phyloP scores from a whole-genome alignment of 176 grass and related monocot genomes.

The Eleusine coracana region DNA sequence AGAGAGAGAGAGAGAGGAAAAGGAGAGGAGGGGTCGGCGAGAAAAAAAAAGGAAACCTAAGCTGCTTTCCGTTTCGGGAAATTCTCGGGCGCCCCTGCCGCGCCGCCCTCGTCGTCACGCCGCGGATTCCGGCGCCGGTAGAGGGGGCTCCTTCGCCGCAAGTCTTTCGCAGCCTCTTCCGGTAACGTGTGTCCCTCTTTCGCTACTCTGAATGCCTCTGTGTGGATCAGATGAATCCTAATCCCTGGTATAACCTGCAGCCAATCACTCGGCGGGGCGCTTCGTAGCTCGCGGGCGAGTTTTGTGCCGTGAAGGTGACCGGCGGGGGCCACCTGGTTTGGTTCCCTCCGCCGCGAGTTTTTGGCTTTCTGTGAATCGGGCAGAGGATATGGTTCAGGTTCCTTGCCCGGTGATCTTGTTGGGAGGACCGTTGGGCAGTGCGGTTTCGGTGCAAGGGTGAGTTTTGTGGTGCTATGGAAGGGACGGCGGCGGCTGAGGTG shows the following conservation, averaged over 20 bases:
- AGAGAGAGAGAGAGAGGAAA: background rate
- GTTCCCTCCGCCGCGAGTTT: conserved; percentile 14
- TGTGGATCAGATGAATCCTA: conserved; percentile 5
- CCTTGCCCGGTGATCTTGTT: conserved; percentile 12
- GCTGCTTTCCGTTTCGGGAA: conserved; percentile 72
- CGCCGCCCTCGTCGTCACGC: background rate
- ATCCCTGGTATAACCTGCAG: conserved; percentile 5
- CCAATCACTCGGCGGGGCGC: background rate
- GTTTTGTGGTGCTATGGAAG: conserved; percentile 60
- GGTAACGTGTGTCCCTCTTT: conserved; percentile 29
- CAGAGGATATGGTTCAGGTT: conserved; percentile 5
- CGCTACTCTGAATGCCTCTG: conserved; percentile 10
- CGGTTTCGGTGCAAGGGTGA: background rate
- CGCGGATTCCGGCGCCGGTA: conserved; percentile 22
- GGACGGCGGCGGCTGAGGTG: conserved; percentile 48
- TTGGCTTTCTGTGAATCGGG: conserved; percentile 25
- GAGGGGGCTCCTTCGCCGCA: background rate
- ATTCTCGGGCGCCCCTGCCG: conserved; percentile 18
- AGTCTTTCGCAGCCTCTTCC: background rate
- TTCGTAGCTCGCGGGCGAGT: background rate
- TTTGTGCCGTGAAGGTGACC: conserved; percentile 15
- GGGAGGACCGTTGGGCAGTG: background rate
- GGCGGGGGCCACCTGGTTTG: background rate
- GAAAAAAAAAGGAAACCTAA: conserved; percentile 35
- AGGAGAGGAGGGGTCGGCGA: background rate